Evolutionary conservation across 441 rosid genomes (phyloP).

Genomic region (Pelargonium fulgidum): DNA sequence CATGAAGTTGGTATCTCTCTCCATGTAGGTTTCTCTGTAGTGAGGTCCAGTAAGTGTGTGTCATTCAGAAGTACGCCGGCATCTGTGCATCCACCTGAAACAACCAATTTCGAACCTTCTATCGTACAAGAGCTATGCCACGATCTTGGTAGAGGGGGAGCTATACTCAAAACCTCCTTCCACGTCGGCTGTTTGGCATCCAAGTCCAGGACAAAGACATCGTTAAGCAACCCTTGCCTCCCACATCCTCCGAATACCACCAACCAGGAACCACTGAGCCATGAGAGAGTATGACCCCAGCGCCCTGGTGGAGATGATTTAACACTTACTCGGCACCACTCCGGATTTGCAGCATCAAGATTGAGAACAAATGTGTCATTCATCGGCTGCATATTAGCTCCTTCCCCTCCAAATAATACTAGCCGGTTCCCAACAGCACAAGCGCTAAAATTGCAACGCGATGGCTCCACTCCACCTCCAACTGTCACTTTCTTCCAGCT

Average conservation of each 20-base stretch:
- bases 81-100: constrained; percentile 96
- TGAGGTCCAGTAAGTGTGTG: constrained; percentile 79
- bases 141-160: constrained; percentile 94
- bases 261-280: constrained; percentile 78
- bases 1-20: constrained; percentile 83
- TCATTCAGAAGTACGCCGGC: constrained; percentile 90
- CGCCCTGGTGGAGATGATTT: constrained; percentile 97
- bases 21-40: constrained; percentile 89
- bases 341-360: constrained; percentile 66
- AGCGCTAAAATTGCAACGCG: constrained; percentile 88
- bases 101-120: constrained; percentile 87
- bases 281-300: constrained; percentile 94
- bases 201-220: constrained; percentile 79
- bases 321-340: constrained; percentile 85
- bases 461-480: constrained; percentile 90
- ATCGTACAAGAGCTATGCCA: constrained; percentile 99
- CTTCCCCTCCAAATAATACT: constrained; percentile 92
- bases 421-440: constrained; percentile 97
- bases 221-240: constrained; percentile 79
- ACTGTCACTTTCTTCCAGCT: constrained; percentile 91
- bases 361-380: constrained; percentile 93
- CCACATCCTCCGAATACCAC: constrained; percentile 98
- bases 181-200: constrained; percentile 88
- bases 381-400: constrained; percentile 97
- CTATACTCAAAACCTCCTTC: constrained; percentile 85